phyloP scores from a whole-genome alignment of 352 stramenopile genomes.

The Globisporangium lucens region DNA sequence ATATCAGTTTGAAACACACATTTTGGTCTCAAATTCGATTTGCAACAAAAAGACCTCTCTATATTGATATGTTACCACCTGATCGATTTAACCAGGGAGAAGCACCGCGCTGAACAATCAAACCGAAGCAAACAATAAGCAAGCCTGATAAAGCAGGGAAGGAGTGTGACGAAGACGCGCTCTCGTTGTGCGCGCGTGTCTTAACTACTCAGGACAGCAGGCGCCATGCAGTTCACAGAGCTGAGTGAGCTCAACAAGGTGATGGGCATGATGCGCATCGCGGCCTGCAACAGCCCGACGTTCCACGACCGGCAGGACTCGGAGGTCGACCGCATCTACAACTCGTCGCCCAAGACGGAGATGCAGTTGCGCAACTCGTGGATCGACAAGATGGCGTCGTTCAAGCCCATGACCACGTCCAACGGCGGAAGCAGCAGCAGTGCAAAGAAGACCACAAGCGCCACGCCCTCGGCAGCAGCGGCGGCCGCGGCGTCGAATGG shows the following conservation, averaged over 20 bases:
- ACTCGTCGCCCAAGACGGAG: slow-evolving; percentile 88
- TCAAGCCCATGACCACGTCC: slow-evolving; percentile 44
- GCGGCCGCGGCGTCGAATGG: neutral
- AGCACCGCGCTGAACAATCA: neutral
- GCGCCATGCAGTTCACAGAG: slow-evolving; percentile 85
- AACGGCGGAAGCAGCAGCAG: slow-evolving; percentile 20
- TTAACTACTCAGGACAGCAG: neutral
- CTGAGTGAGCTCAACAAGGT: slow-evolving; percentile 84
- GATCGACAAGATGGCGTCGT: slow-evolving; percentile 84
- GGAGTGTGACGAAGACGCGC: too few relatives aligned
- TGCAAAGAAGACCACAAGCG: slow-evolving; percentile 50
- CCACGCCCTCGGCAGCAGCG: slow-evolving; percentile 9
- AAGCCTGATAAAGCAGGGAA: neutral
- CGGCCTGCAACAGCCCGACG: slow-evolving; percentile 80
- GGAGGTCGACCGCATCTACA: slow-evolving; percentile 88
- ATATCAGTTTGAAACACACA: too few relatives aligned
- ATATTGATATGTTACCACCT: neutral
- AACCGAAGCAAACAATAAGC: neutral
- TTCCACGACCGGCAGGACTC: slow-evolving; percentile 90
- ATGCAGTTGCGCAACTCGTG: slow-evolving; percentile 84
- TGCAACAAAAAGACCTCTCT: neutral
- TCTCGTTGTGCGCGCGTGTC: neutral
- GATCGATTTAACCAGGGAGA: neutral
- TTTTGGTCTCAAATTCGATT: neutral
- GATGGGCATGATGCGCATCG: slow-evolving; percentile 77